These are phyloP conservation scores for Escovopsis weberi DNA, from an alignment of 2,329 filamentous ascomycete genomes.

Conservation along the genomic window DNA sequence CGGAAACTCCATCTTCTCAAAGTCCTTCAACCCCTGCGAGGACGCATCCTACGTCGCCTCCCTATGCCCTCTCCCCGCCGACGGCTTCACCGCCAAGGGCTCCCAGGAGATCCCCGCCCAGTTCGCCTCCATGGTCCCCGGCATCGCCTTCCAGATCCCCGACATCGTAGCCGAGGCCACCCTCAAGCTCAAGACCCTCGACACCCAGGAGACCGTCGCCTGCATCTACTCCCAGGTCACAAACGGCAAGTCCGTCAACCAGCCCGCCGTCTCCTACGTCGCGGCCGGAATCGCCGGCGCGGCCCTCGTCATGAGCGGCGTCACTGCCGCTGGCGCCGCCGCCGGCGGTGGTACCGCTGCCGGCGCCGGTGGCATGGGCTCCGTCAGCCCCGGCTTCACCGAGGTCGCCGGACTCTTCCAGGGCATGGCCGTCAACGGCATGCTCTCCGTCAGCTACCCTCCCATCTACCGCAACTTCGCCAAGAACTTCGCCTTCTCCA, in stretches of 20 bases:
- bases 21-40: conserved; percentile 73
- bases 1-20: conserved; percentile 64
- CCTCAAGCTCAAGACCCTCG: conserved; percentile 52
- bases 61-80: conserved; percentile 74
- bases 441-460: conserved; percentile 85
- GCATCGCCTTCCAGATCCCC: conserved; percentile 79
- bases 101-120: conserved; percentile 54
- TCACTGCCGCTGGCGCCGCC: conserved; percentile 51
- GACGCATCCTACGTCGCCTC: conserved; percentile 48
- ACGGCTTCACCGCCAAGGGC: conserved; percentile 59
- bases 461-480: conserved; percentile 77
- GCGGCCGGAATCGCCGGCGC: conserved; percentile 77
- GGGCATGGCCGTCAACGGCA: conserved; percentile 86
- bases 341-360: conserved; percentile 35
- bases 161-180: conserved; percentile 81
- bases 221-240: conserved; percentile 70
- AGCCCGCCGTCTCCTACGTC: conserved; percentile 67
- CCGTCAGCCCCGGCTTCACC: conserved; percentile 68
- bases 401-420: conserved; percentile 87
- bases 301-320: conserved; percentile 58
- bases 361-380: conserved; percentile 39
- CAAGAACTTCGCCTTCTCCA: conserved; percentile 88
- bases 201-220: conserved; percentile 49
- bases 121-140: conserved; percentile 63
- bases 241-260: conserved; percentile 71